phyloP scores from a whole-genome alignment of 257 asterid species.

The Craterostigma plantagineum region DNA sequence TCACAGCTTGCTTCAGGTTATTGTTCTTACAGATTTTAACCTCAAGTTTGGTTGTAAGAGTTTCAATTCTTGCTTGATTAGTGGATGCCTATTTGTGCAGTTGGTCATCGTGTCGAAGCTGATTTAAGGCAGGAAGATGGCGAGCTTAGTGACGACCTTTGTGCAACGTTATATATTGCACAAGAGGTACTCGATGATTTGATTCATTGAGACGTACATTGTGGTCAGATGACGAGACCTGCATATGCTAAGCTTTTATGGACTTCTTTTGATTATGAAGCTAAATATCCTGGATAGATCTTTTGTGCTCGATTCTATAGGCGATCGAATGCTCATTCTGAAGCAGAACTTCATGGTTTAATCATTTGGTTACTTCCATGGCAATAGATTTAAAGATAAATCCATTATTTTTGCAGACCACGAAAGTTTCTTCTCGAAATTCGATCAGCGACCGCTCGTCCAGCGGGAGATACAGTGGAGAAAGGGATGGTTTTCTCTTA shows the following conservation, averaged over 20 bases:
- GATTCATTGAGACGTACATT: too few relatives aligned
- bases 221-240: too few relatives aligned
- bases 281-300: too few relatives aligned
- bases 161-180: too few relatives aligned
- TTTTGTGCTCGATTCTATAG: too few relatives aligned
- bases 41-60: background rate
- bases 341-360: too few relatives aligned
- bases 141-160: conserved; percentile 17
- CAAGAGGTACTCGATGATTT: too few relatives aligned
- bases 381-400: too few relatives aligned
- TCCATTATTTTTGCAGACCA: conserved; percentile 8
- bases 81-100: conserved; percentile 8
- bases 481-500: conserved; percentile 25
- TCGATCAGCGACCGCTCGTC: conserved; percentile 15
- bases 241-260: too few relatives aligned
- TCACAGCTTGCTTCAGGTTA: conserved; percentile 34
- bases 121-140: conserved; percentile 17
- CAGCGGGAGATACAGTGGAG: conserved; percentile 15
- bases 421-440: conserved; percentile 12
- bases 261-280: too few relatives aligned
- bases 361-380: too few relatives aligned
- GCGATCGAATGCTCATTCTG: too few relatives aligned
- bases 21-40: background rate
- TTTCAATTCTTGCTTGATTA: background rate
- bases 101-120: conserved; percentile 17